These are phyloP conservation scores for Aspergillus sp. DNA, from an alignment of 2,329 filamentous ascomycete species.

Conservation along the genomic window DNA sequence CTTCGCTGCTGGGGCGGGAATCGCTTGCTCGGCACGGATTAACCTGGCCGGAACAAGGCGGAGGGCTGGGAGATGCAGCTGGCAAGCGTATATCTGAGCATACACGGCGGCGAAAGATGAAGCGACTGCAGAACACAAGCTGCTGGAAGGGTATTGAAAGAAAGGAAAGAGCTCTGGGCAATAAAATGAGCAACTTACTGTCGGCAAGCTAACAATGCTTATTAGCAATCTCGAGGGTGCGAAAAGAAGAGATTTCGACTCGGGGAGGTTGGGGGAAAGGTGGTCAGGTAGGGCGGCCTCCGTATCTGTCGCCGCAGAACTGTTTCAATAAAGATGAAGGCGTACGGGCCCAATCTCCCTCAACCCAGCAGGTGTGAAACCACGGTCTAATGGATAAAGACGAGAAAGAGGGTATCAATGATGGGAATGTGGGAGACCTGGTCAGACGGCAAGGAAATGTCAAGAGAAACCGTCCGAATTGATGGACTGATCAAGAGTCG, in stretches of 20 bases:
- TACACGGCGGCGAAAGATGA: constrained; percentile 27
- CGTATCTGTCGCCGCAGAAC: constrained; percentile 5
- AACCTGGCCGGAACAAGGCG: constrained; percentile 33
- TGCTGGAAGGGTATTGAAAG: constrained; percentile 3
- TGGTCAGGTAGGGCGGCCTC: constrained; percentile 9
- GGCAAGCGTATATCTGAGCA: constrained; percentile 43
- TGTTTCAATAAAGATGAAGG: constrained; percentile 2
- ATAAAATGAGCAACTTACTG: background rate
- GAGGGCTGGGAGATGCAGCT: constrained; percentile 40
- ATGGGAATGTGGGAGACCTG: background rate
- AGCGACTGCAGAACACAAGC: constrained; percentile 19
- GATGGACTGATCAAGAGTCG: constrained; percentile 18
- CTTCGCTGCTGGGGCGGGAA: constrained; percentile 33
- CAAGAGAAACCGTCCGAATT: constrained; percentile 1
- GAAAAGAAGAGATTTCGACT: constrained; percentile 1
- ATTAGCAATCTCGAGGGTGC: background rate
- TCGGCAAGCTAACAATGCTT: background rate
- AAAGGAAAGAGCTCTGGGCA: background rate
- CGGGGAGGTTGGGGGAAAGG: constrained; percentile 13
- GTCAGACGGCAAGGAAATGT: background rate
- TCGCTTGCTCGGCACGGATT: constrained; percentile 46
- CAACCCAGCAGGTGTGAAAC: constrained; percentile 1
- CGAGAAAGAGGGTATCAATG: background rate
- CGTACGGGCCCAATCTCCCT: background rate
- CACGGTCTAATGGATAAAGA: background rate